Evolutionary conservation across 1,284 basidiomycete species (phyloP).

Genomic region (Fomitopsis pinicola): DNA sequence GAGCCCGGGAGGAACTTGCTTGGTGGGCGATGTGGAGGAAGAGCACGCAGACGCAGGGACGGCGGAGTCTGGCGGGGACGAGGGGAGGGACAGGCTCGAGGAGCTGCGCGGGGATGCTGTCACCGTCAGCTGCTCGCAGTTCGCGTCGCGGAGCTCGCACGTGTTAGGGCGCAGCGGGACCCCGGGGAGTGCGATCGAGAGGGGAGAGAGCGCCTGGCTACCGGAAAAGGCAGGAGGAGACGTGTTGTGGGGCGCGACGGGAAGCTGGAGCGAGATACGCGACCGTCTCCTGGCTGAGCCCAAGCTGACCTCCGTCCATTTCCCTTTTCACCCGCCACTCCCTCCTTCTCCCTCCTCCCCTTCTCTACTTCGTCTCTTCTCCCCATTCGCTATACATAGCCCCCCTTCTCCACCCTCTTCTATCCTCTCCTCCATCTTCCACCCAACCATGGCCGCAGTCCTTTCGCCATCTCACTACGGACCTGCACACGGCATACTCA

Average conservation of each 20-base stretch:
- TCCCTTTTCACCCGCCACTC: constrained; percentile 1
- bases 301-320: background rate
- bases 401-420: background rate
- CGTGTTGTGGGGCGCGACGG: background rate
- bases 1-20: background rate
- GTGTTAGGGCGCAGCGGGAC: background rate
- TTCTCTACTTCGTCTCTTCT: background rate
- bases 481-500: constrained; percentile 28
- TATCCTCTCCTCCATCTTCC: background rate
- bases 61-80: background rate
- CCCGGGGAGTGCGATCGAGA: background rate
- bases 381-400: background rate
- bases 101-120: background rate
- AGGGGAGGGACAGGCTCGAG: background rate
- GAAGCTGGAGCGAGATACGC: constrained; percentile 3
- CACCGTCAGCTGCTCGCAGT: background rate
- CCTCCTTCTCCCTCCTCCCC: background rate
- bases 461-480: constrained; percentile 8
- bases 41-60: background rate
- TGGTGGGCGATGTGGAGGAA: background rate
- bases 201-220: background rate
- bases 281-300: constrained; percentile 1
- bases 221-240: background rate
- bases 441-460: constrained; percentile 20
- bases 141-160: background rate